A percentile compares a stretch with the other conserved stretches of the same genome.
phyloP scores from a whole-genome alignment of 495 filamentous ascomycete genomes.

The Lepraria neglecta region DNA sequence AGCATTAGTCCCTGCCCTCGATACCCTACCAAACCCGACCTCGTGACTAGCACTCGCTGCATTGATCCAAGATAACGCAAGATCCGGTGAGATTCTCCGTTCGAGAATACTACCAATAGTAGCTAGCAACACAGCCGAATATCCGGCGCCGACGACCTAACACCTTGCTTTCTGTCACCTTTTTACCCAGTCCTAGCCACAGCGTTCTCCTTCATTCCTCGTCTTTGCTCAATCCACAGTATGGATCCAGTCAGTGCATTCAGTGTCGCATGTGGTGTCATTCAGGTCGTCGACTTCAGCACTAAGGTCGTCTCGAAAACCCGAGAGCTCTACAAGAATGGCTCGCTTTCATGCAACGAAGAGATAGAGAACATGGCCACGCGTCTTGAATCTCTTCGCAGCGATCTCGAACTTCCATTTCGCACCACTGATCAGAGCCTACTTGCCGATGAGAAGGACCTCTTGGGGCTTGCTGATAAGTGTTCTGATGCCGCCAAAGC shows the following conservation, averaged over 20 bases:
- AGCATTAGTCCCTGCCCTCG: too few species aligned
- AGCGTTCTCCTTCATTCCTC: too few species aligned
- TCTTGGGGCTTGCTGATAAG: neutral
- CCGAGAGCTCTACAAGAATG: conserved; percentile 30
- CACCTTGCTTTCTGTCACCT: too few species aligned
- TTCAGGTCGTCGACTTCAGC: conserved; percentile 39
- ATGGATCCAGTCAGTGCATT: conserved; percentile 42
- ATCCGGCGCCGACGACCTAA: too few species aligned
- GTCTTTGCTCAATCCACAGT: neutral
- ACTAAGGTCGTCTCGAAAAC: conserved; percentile 28
- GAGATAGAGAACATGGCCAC: conserved; percentile 4
- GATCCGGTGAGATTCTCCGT: too few species aligned
- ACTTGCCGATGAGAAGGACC: neutral
- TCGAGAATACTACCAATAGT: too few species aligned
- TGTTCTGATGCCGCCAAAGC: conserved; percentile 16
- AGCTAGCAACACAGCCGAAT: too few species aligned
- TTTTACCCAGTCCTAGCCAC: too few species aligned
- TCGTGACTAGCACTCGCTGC: too few species aligned
- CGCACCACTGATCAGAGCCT: neutral
- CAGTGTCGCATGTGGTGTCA: conserved; percentile 34
- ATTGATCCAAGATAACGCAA: too few species aligned
- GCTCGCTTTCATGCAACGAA: conserved; percentile 9
- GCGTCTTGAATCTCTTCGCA: neutral
- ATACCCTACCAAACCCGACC: too few species aligned
- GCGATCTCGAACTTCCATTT: too few species aligned